A percentile compares a stretch with the other conserved stretches of the same genome.
Conservation (phyloP, 2,329 filamentous ascomycete genomes). For the Cladosporium sp. region DNA sequence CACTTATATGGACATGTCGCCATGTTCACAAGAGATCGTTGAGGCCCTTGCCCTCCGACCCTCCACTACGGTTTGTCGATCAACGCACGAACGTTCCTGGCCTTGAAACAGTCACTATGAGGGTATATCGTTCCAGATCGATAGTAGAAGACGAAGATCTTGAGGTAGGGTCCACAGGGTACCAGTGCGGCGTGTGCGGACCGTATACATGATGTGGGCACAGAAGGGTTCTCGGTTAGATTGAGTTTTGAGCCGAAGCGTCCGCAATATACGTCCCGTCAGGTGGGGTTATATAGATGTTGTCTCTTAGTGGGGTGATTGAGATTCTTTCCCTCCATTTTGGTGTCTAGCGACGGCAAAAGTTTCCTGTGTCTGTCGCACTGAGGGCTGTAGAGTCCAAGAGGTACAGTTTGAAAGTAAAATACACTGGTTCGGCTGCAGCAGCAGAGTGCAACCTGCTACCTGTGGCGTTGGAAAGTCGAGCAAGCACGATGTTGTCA, state of each 20-base stretch:
- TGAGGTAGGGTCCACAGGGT: not conserved
- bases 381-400: no score
- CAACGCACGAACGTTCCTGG: not conserved
- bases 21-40: constrained; percentile 5
- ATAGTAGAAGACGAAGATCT: not conserved
- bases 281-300: constrained; percentile 7
- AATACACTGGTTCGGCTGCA: no score
- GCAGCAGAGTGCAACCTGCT: no score
- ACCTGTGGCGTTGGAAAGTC: not conserved
- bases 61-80: not conserved
- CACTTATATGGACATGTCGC: not conserved
- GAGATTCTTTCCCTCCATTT: not conserved
- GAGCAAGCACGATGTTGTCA: constrained; percentile 3
- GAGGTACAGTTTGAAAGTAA: no score
- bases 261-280: not conserved
- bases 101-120: constrained; percentile 8
- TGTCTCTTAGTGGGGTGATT: constrained; percentile 5
- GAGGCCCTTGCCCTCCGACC: not conserved
- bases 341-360: no score
- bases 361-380: no score
- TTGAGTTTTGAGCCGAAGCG: not conserved
- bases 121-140: constrained; percentile 1
- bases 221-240: not conserved
- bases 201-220: constrained; percentile 1
- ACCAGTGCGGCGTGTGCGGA: constrained; percentile 8